phyloP scores from a whole-genome alignment of 2,329 filamentous ascomycete species.

The Fusarium nisikadoi region DNA sequence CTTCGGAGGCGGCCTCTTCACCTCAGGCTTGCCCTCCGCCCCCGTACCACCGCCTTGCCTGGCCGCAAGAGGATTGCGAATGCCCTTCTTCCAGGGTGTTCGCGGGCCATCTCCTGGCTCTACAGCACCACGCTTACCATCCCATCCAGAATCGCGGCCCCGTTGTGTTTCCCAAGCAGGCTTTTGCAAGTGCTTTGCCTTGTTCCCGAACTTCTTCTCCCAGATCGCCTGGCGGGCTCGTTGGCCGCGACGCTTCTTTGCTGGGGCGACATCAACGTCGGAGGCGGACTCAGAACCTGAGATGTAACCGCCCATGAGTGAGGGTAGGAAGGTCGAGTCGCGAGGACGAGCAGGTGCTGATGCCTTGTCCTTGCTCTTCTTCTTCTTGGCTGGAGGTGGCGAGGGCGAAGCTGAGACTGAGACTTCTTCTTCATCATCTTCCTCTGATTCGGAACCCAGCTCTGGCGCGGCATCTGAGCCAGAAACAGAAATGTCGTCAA shows the following conservation, averaged over 20 bases:
- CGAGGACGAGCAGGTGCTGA: slow-evolving; percentile 22
- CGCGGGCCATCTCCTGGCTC: slow-evolving; percentile 52
- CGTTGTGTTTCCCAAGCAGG: slow-evolving; percentile 47
- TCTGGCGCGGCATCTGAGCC: slow-evolving; percentile 49
- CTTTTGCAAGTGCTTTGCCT: slow-evolving; percentile 72
- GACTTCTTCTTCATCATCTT: slow-evolving; percentile 23
- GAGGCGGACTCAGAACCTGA: slow-evolving; percentile 78
- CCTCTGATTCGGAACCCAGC: slow-evolving; percentile 42
- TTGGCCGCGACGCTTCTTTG: slow-evolving; percentile 82
- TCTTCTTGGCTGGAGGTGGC: slow-evolving; percentile 49
- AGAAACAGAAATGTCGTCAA: slow-evolving; percentile 55
- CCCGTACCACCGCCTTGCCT: slow-evolving; percentile 19
- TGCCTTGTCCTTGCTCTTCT: slow-evolving; percentile 45
- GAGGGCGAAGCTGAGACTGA: slow-evolving; percentile 49
- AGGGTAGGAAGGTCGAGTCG: slow-evolving; percentile 75
- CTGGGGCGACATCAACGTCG: slow-evolving; percentile 70
- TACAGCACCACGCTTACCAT: slow-evolving; percentile 65
- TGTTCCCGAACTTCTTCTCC: slow-evolving; percentile 81
- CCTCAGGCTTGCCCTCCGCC: slow-evolving; percentile 15
- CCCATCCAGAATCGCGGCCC: slow-evolving; percentile 65
- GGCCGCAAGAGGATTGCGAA: slow-evolving; percentile 50
- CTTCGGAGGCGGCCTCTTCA: slow-evolving; percentile 41
- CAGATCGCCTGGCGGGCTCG: slow-evolving; percentile 80
- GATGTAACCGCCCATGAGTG: slow-evolving; percentile 82
- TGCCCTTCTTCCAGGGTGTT: slow-evolving; percentile 66